Base-by-base conservation (phyloP, 305 asterid species). In the Rubia peregrina region DNA sequence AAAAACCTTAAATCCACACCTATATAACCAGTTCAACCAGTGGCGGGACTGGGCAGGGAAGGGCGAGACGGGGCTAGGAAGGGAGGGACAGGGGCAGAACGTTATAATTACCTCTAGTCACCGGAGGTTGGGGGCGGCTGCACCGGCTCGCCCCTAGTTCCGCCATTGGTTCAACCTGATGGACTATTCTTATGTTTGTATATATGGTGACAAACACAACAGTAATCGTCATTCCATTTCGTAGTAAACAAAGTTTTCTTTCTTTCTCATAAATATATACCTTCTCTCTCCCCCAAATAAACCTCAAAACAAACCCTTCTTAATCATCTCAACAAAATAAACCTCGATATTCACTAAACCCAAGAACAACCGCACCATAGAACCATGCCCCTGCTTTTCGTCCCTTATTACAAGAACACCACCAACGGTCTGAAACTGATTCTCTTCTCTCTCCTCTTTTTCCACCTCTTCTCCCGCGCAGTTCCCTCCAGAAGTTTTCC, bases 401-500 rank as follows among this genome's bases (percentile, higher is more conserved):
- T 3, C 16, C 72, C 86, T 81, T 85, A 82, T 77, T 40, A 21
- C 61, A 33, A 33, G 68, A 61, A 72, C 59, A 8, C 9, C 59
- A 51, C 3, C 10, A 51, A 51, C 59, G 59, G 59, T 51, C 59
- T 51, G 59, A 51, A 17, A 51, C 59, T 51, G 59, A 51, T 51
- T 17, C 24, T 55, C 71, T 42, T 59, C 55, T 7, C 71, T 30
- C 46, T 81, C 71, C 24, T 81, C 65, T 9, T 81, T 80, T 53
- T 79, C 24, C 21, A 76, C 44, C 72, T 68, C 12, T 71, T 75
- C 73, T 78, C 40, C 44, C 44, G 75, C 2, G 53, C 51, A 61
- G 71, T 79, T 81, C 83, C 88, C 89, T 91, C 92, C 86, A 78
- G 80, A 38, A 71, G 13, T 17, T 21, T 79, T 24, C 76, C 74